phyloP scores from a whole-genome alignment of 331 rosid species.

The Prunus yedoensis region DNA sequence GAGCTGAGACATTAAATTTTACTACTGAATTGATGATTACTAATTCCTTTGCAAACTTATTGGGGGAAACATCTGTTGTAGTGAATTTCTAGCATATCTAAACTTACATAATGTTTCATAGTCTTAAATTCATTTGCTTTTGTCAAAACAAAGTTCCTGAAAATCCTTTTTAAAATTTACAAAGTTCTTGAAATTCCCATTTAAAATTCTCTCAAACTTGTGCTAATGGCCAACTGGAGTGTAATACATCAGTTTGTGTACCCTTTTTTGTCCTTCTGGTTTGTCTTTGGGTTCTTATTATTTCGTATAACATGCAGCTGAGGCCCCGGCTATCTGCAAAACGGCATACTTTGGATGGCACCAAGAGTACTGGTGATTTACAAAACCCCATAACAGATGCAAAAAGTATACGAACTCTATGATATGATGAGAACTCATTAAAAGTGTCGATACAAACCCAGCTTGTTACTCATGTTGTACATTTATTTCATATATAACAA shows the following conservation, averaged over 20 bases:
- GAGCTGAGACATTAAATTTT: not conserved
- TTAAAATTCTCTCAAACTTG: not conserved
- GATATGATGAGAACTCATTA: constrained; percentile 28
- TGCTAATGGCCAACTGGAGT: not conserved
- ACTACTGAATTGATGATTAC: not conserved
- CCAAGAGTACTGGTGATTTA: constrained; percentile 26
- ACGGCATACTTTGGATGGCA: constrained; percentile 39
- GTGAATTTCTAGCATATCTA: not conserved
- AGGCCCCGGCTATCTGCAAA: constrained; percentile 55
- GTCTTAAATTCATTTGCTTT: not conserved
- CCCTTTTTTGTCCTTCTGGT: not conserved
- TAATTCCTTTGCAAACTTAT: not conserved
- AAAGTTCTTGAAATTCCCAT: not conserved
- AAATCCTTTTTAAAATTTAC: not conserved
- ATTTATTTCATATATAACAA: constrained; percentile 8
- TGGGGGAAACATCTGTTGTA: not conserved
- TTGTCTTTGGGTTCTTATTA: not conserved
- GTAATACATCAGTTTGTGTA: not conserved
- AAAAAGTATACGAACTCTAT: constrained; percentile 22
- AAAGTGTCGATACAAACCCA: not conserved
- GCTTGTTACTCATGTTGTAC: not conserved
- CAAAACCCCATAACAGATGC: constrained; percentile 20
- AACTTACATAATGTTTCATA: not conserved
- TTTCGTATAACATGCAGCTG: constrained; percentile 40
- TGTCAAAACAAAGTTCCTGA: not conserved